phyloP scores from a whole-genome alignment of 1,284 basidiomycete species.

The Rhodotorula sp. region DNA sequence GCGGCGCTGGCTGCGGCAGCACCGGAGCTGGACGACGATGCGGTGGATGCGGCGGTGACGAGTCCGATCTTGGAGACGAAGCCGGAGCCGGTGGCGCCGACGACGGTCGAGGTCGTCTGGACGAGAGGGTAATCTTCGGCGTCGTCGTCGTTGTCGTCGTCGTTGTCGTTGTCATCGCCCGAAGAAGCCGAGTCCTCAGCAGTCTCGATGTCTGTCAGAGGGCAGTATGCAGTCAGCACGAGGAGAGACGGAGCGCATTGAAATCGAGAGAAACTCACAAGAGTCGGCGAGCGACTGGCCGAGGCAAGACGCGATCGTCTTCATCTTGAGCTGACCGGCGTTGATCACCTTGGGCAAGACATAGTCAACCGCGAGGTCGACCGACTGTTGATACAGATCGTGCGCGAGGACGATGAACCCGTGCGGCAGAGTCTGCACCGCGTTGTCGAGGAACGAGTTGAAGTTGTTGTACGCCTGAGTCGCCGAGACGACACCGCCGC shows the following conservation, averaged over 20 bases:
- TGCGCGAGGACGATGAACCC: conserved; percentile 58
- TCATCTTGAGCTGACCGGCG: conserved; percentile 61
- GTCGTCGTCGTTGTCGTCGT: neutral
- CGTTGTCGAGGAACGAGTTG: conserved; percentile 24
- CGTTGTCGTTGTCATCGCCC: neutral
- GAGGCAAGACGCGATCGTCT: conserved; percentile 65
- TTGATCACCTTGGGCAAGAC: conserved; percentile 63
- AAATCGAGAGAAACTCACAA: conserved; percentile 44
- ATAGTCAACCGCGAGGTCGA: conserved; percentile 84
- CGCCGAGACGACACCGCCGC: conserved; percentile 59
- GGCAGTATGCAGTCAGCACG: too few species aligned
- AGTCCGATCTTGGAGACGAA: conserved; percentile 21
- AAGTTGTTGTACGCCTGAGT: conserved; percentile 35
- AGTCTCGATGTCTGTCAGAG: conserved; percentile 34
- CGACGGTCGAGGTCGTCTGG: conserved; percentile 24
- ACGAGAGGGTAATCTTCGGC: neutral
- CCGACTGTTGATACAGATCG: conserved; percentile 56
- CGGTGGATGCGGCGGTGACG: neutral
- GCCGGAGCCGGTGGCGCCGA: conserved; percentile 31
- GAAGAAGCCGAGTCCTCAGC: neutral
- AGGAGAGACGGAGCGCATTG: too few species aligned
- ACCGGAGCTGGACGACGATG: neutral
- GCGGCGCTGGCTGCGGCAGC: neutral
- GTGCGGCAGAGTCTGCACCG: conserved; percentile 7
- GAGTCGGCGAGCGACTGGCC: conserved; percentile 60